These are phyloP conservation scores for Xylaria digitata DNA, from an alignment of 2,329 filamentous ascomycete species.

Conservation along the genomic window DNA sequence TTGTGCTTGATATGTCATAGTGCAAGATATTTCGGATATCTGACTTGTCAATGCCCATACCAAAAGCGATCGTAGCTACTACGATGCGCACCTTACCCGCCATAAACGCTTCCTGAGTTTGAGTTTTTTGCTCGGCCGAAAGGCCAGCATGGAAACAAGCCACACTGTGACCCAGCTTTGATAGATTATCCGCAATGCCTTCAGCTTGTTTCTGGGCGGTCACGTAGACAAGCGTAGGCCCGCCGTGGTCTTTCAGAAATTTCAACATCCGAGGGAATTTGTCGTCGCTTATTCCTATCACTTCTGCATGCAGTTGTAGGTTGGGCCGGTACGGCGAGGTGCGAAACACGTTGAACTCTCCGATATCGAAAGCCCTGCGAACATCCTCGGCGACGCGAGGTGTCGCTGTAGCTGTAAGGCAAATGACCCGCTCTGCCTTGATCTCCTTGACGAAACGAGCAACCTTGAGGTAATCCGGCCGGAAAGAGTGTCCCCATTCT, in stretches of 20 bases:
- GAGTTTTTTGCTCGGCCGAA: constrained; percentile 56
- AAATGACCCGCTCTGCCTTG: constrained; percentile 67
- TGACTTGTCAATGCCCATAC: constrained; percentile 69
- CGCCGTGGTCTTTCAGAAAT: constrained; percentile 63
- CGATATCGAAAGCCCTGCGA: constrained; percentile 63
- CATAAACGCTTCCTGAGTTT: constrained; percentile 66
- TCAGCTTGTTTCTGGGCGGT: constrained; percentile 67
- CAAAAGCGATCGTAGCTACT: constrained; percentile 68
- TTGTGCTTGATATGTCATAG: constrained; percentile 61
- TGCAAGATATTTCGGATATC: constrained; percentile 67
- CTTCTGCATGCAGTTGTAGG: constrained; percentile 64
- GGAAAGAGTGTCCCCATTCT: constrained; percentile 55
- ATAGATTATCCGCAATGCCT: constrained; percentile 54
- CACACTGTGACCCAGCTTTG: constrained; percentile 54
- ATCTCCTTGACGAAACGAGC: constrained; percentile 67
- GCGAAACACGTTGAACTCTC: constrained; percentile 63
- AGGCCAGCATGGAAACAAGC: constrained; percentile 64
- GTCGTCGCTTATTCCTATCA: constrained; percentile 55
- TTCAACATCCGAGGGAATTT: constrained; percentile 58
- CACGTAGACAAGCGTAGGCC: constrained; percentile 70
- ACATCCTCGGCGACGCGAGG: constrained; percentile 66
- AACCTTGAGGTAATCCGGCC: constrained; percentile 52
- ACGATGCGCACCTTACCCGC: constrained; percentile 57
- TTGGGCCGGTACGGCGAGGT: constrained; percentile 70
- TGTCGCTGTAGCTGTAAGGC: constrained; percentile 70